Base-by-base conservation (phyloP, 140 eudicot genomes). In the Bidens hawaiensis region DNA sequence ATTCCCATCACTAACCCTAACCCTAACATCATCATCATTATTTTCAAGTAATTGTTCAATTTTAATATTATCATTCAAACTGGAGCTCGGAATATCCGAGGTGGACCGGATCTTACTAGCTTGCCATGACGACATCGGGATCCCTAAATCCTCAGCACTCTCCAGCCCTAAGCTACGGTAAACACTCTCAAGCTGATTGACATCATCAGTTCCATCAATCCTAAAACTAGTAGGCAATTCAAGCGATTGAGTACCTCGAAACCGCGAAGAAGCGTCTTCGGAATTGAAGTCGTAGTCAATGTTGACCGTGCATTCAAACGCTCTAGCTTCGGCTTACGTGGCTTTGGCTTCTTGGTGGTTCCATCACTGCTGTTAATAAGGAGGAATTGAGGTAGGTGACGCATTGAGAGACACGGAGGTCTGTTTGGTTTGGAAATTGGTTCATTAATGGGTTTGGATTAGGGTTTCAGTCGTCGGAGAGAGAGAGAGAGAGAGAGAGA, bases 101-200 rank as follows among this genome's bases (percentile, higher is more conserved):
- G 78, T 70, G 2, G 83, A 75, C 34, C 68, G 63, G 41, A 75
- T 23, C 48, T 69, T 75, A 1, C 72, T 69, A 11, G 82, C 79
- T 64, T 77, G 80, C 83, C 83, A 90, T 0, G 76, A 90, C 0
- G 68, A 86, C 16, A 71, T 11, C 0, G 83, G 79, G 33, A 90
- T 90, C 8, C 70, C 88, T 40, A 90, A 82, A 63, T 90, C 98
- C 5, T 90, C 98, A 0, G 85, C 79, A 2, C 88, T 90, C 0
- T 83, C 60, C 31, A 90, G 61, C 40, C 98, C 98, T 64, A 90
- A 76, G 13, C 67, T 70, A 49, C 70, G 78, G 63, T 49, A 84
- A 17, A 87, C 31, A 4, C 62, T 14, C 4, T 84, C 86, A 18
- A 87, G 28, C 30, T 87, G 88, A 0, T 84, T n/a, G n/a, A n/a